Conservation (phyloP, 164 flowering plant species). For the Tetracentron sinense region DNA sequence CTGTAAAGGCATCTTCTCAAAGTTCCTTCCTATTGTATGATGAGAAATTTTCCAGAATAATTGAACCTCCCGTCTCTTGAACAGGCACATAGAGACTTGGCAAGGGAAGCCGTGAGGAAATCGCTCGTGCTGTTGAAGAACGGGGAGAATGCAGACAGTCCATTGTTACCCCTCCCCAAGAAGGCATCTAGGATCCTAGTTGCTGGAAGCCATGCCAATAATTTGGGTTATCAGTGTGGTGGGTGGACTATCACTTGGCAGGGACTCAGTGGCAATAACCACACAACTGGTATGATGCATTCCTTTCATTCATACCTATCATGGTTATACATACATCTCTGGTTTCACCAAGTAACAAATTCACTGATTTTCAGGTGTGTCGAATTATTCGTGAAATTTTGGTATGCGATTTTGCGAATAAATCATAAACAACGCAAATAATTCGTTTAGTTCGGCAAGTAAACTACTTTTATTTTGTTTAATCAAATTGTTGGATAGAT, state of each 20-base stretch:
- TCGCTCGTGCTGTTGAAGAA: conserved; percentile 53
- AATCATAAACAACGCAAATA: no score
- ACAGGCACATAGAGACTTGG: conserved; percentile 51
- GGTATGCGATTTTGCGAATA: no score
- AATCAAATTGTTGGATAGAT: no score
- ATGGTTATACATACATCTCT: no score
- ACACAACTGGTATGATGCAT: conserved; percentile 37
- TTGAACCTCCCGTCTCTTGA: neutral
- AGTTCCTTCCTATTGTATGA: no score
- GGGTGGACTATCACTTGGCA: conserved; percentile 60
- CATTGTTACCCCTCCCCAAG: conserved; percentile 48
- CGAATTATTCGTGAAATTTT: no score
- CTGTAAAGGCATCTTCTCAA: no score
- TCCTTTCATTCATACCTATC: no score
- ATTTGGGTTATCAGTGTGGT: conserved; percentile 55
- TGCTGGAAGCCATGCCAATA: conserved; percentile 49
- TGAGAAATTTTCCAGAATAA: neutral
- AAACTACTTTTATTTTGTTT: no score
- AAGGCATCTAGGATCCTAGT: conserved; percentile 48
- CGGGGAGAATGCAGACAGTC: conserved; percentile 28
- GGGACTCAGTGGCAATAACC: conserved; percentile 41
- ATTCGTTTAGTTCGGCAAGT: no score
- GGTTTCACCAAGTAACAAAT: no score
- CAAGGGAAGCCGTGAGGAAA: conserved; percentile 64
- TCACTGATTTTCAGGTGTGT: no score